phyloP scores from a whole-genome alignment of 257 asterid species.

The Nicotiana noctiflora region DNA sequence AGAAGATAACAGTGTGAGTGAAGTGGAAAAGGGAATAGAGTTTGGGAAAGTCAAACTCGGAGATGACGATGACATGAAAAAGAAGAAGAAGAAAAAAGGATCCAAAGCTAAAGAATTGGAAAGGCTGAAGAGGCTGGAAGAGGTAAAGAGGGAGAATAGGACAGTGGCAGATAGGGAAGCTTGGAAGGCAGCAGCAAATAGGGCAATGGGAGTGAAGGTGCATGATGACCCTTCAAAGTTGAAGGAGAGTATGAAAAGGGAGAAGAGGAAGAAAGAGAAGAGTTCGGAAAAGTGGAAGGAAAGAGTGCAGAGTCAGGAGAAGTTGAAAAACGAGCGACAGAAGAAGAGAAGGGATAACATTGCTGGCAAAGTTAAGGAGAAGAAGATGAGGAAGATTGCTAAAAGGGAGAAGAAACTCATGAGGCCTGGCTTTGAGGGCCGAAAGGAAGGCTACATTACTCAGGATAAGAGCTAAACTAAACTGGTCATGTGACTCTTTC shows the following conservation, averaged over 20 bases:
- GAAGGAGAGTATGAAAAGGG: slow-evolving; percentile 71
- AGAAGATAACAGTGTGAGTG: slow-evolving; percentile 17
- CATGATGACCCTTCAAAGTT: slow-evolving; percentile 62
- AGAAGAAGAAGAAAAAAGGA: slow-evolving; percentile 55
- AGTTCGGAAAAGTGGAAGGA: slow-evolving; percentile 83
- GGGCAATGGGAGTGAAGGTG: slow-evolving; percentile 88
- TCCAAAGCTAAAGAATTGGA: slow-evolving; percentile 60
- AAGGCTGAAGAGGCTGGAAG: slow-evolving; percentile 47
- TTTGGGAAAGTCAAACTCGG: slow-evolving; percentile 72
- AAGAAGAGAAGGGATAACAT: slow-evolving; percentile 73
- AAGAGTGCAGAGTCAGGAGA: slow-evolving; percentile 49
- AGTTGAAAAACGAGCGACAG: slow-evolving; percentile 60
- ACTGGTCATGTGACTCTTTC: slow-evolving; percentile 1
- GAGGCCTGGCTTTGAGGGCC: slow-evolving; percentile 96
- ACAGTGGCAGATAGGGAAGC: slow-evolving; percentile 55
- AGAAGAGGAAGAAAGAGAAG: slow-evolving; percentile 64
- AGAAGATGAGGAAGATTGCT: slow-evolving; percentile 69
- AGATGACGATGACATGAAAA: slow-evolving; percentile 46
- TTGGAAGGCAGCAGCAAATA: slow-evolving; percentile 67
- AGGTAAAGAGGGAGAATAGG: slow-evolving; percentile 58
- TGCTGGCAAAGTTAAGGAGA: slow-evolving; percentile 60
- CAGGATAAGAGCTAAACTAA: slow-evolving; percentile 33
- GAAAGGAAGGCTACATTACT: slow-evolving; percentile 65
- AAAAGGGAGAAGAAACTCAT: slow-evolving; percentile 90
- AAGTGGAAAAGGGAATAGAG: slow-evolving; percentile 39